Evolutionary conservation across 2,329 filamentous ascomycete species (phyloP), one percentile per base, ranked within the genome.

Genomic region (Fusarium miscanthi): DNA sequence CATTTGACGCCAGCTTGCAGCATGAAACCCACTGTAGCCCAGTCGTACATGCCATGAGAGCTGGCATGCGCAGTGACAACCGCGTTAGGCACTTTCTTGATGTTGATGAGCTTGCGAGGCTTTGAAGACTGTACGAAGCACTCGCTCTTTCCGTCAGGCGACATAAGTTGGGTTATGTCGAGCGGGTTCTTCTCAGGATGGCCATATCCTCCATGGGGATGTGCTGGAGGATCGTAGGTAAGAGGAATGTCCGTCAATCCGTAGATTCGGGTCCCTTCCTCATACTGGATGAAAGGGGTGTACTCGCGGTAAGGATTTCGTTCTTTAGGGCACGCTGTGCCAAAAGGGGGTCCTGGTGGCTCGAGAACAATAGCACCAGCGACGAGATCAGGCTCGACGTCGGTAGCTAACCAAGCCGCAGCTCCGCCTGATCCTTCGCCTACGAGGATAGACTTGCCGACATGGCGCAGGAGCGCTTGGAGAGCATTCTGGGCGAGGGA

Each of bases 1-100:
- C 83, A 81, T 0, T 74, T 64, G 2, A 85, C 82, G 0, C 88
- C 87, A 4, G 85, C 87, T 74, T 91, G 88, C 58, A 78, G 73
- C 74, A 91, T 75, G 74, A 86, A 90, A 17, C 78, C 68, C 4
- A 86, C 84, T 0, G 85, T 88, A 40, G 87, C 88, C 77, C 87
- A 85, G 71, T 91, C 89, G 66, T 86, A 90, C 14, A 80, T 77
- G 5, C 81, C 80, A 77, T 90, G 89, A n/a, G 83, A 84, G 57
- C 86, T 87, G 6, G 88, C 85, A 62, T 89, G 85, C 0, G 81
- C 81, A 0, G 87, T 89, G 31, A 89, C 74, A 21, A 90, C 68
- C 3, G 87, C 77, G 9, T 87, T 84, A 0, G 84, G 85, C 10
- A 89, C 81, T 21, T 81, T 80, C 5, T 78, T 74, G 12, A 91